phyloP scores from a whole-genome alignment of 257 asterid species.

The Plectranthus barbatus region DNA sequence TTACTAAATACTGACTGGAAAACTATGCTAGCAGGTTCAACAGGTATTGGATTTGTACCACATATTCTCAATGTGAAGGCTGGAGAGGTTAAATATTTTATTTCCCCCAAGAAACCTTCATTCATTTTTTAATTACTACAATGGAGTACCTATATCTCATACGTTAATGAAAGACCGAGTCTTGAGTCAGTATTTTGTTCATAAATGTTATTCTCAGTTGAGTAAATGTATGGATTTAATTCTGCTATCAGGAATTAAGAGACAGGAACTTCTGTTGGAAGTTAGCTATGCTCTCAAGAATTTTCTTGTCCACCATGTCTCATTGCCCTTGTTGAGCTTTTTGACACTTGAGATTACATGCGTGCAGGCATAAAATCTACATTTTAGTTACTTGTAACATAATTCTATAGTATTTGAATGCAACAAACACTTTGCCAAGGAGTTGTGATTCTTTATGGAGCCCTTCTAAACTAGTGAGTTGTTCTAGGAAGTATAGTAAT shows the following conservation, averaged over 20 bases:
- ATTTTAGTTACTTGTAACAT: no score
- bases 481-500: no score
- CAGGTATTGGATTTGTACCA: slow-evolving; percentile 34
- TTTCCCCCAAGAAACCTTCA: not conserved
- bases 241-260: not conserved
- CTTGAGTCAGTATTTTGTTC: not conserved
- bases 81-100: slow-evolving; percentile 38
- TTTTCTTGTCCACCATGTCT: not conserved
- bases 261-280: not conserved
- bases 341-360: not conserved
- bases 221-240: not conserved
- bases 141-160: not conserved
- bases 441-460: no score
- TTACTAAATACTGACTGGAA: not conserved
- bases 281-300: not conserved
- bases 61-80: slow-evolving; percentile 33
- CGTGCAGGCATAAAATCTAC: not conserved
- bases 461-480: no score
- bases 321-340: not conserved
- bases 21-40: slow-evolving; percentile 38
- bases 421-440: no score
- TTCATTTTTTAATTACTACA: not conserved
- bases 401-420: no score
- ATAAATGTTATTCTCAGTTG: not conserved
- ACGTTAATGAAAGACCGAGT: not conserved